phyloP scores from a whole-genome alignment of 495 filamentous ascomycete genomes.

The Talaromyces adpressus region DNA sequence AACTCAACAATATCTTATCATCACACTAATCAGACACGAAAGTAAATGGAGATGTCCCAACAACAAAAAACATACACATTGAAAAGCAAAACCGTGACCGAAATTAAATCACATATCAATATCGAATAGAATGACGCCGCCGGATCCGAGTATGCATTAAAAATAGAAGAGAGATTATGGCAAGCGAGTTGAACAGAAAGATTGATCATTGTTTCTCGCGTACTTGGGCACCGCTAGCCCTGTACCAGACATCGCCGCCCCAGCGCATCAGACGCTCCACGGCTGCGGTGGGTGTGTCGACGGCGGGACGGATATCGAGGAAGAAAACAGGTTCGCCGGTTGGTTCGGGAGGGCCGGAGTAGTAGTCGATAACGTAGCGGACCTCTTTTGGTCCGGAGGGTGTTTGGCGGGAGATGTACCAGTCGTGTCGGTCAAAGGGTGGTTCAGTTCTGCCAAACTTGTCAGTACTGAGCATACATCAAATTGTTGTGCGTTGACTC shows the following conservation, averaged over 20 bases:
- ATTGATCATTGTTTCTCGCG: slow-evolving; percentile 22
- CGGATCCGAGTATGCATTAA: background rate
- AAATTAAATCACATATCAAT: background rate
- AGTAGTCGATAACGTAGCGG: slow-evolving; percentile 97
- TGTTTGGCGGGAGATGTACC: slow-evolving; percentile 72
- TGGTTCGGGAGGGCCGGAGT: slow-evolving; percentile 77
- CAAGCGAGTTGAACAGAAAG: background rate
- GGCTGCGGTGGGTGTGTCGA: slow-evolving; percentile 74
- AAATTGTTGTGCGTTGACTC: slow-evolving; percentile 20
- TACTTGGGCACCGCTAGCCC: slow-evolving; percentile 66
- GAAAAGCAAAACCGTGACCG: background rate
- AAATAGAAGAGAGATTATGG: too few species aligned
- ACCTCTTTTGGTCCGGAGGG: slow-evolving; percentile 64
- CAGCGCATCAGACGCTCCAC: slow-evolving; percentile 81
- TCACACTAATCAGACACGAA: background rate
- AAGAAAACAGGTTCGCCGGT: slow-evolving; percentile 94
- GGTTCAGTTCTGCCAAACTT: slow-evolving; percentile 52
- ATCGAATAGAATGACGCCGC: background rate
- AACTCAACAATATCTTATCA: background rate
- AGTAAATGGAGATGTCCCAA: background rate
- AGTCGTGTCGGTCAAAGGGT: slow-evolving; percentile 97
- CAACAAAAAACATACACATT: background rate
- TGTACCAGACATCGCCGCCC: slow-evolving; percentile 92
- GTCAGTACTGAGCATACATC: slow-evolving; percentile 9
- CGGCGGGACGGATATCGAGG: slow-evolving; percentile 89